Base-by-base conservation (phyloP, 495 filamentous ascomycete species). In the Parathielavia appendiculata region DNA sequence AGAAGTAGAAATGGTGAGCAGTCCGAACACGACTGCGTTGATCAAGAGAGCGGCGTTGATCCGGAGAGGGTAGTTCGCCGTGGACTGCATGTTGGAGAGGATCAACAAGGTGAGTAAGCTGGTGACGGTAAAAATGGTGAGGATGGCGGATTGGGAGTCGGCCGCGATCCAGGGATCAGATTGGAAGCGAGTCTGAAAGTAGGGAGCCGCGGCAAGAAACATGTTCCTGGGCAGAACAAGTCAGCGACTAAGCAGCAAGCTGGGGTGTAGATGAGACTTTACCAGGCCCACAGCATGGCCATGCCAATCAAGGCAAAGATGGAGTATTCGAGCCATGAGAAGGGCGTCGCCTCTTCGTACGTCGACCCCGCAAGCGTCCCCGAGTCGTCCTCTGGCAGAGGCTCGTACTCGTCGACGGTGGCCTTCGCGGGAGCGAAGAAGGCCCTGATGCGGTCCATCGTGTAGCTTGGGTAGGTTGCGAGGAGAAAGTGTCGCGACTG, bases 251-350 rank as follows among this genome's bases (percentile, higher is more conserved):
- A 17, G 55, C n/a, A 30, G 0, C 9, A 7, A 22, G 16, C 9
- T n/a, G 30, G 23, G 30, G 7, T 30, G 41, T 20, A 13, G 50
- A 39, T 41, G 47, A 44, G 2, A 26, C 69, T 85, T 66, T 84
- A 97, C 91, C 91, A 97, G 36, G 92, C 89, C 92, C 92, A 97
- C 57, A 97, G 79, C 95, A 96, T 97, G 20, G 91, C 86, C 17
- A 95, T 76, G 47, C 93, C 93, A 20, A 97, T 79, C n/a, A 96
- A 71, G 55, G 86, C 72, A 70, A 97, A 99, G 54, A 96, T 81
- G 51, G 69, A 73, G 75, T 99, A 99, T 67, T 92, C 86, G 45
- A 90, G 69, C 80, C 83, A 86, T 50, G 86, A 89, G 72, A 90
- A 89, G n/a, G 75, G 76, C 57, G 63, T 62, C 22, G 61, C 65